phyloP scores from a whole-genome alignment of 768 basidiomycete species.

The Amanita muscaria region DNA sequence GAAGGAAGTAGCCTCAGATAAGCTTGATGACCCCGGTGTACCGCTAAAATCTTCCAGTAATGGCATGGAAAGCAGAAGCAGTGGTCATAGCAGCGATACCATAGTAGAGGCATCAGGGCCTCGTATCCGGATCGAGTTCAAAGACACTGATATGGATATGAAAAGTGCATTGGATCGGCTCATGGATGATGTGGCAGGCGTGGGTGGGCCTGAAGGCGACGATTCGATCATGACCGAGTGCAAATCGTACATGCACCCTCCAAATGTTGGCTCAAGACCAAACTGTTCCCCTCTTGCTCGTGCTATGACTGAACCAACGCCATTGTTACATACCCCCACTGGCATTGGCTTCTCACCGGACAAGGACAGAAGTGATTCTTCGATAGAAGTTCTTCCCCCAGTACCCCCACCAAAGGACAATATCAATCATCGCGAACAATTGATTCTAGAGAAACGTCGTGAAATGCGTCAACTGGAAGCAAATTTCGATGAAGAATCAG shows the following conservation, averaged over 20 bases:
- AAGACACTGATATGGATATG: conserved; percentile 62
- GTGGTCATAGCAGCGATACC: conserved; percentile 3
- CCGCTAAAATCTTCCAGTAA: conserved; percentile 13
- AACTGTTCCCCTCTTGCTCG: conserved; percentile 28
- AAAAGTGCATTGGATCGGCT: conserved; percentile 64
- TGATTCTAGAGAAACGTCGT: conserved; percentile 64
- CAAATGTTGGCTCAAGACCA: conserved; percentile 16
- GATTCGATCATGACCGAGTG: conserved; percentile 35
- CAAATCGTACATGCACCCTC: conserved; percentile 27
- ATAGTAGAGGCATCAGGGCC: background rate
- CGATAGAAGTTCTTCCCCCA: conserved; percentile 29
- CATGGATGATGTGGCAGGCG: conserved; percentile 59
- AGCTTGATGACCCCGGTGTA: conserved; percentile 34
- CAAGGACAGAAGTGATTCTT: conserved; percentile 35
- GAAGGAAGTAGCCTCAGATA: conserved; percentile 30
- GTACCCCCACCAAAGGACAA: conserved; percentile 58
- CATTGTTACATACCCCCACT: conserved; percentile 18
- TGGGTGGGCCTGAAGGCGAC: conserved; percentile 26
- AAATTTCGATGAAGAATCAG: conserved; percentile 23
- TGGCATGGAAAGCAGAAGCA: conserved; percentile 11
- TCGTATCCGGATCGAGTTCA: conserved; percentile 31
- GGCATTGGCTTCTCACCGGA: conserved; percentile 19
- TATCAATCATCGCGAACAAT: conserved; percentile 53
- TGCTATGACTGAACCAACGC: conserved; percentile 43
- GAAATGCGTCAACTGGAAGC: conserved; percentile 45